Evolutionary conservation across 2,329 filamentous ascomycete genomes (phyloP).

Genomic region (Aureobasidium sp.): DNA sequence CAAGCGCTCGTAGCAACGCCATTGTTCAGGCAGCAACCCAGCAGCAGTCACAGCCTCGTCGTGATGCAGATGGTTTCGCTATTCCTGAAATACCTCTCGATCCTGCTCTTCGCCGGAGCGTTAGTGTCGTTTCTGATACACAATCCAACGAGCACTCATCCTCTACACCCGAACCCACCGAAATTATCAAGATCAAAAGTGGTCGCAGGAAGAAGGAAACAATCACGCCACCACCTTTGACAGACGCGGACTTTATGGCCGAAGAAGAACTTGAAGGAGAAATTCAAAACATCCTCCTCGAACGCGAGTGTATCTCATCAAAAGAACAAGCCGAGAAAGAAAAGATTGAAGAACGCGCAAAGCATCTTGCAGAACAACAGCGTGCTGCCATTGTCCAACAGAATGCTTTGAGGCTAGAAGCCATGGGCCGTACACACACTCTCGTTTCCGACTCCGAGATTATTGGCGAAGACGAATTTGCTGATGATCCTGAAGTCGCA

Average conservation of each 20-base stretch:
- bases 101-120: constrained; percentile 17
- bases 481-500: constrained; percentile 77
- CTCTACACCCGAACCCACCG: not conserved
- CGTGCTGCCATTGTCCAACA: constrained; percentile 35
- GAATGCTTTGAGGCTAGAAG: constrained; percentile 44
- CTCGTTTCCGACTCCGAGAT: constrained; percentile 41
- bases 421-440: constrained; percentile 35
- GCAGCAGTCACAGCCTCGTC: constrained; percentile 22
- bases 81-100: constrained; percentile 31
- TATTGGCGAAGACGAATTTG: constrained; percentile 76
- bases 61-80: constrained; percentile 37
- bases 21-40: constrained; percentile 9
- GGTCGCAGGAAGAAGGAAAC: constrained; percentile 16
- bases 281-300: constrained; percentile 32
- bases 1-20: constrained; percentile 9
- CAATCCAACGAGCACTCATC: constrained; percentile 22
- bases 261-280: constrained; percentile 42
- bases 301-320: constrained; percentile 24
- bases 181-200: not conserved
- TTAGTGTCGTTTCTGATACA: constrained; percentile 21
- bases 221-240: constrained; percentile 29
- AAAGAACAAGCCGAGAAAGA: constrained; percentile 26
- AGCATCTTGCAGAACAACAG: constrained; percentile 25
- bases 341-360: constrained; percentile 25
- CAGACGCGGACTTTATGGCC: constrained; percentile 40